Percentiles rank a stretch among this genome's conserved stretches.
Conservation (phyloP, 169 alveolate species). For the Cryptosporidium bovis region DNA sequence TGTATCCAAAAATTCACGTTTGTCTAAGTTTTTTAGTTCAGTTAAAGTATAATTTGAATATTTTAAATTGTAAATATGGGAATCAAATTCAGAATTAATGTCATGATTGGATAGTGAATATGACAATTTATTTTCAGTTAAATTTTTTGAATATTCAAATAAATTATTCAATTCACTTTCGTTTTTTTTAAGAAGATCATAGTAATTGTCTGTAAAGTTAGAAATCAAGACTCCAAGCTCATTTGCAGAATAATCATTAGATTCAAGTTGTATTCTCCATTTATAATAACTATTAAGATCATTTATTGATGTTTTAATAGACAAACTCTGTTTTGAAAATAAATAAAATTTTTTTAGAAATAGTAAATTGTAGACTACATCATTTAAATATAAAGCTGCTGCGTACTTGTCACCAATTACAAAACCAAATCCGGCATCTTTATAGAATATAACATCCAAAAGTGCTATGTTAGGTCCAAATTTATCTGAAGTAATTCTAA, state of each 20-base stretch:
- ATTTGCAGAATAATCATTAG: constrained; percentile 32
- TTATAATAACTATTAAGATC: constrained; percentile 19
- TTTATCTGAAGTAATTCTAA: not conserved
- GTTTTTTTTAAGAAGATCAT: not conserved
- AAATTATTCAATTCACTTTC: not conserved
- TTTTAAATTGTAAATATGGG: constrained; percentile 8
- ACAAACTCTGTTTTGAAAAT: constrained; percentile 1
- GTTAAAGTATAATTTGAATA: not conserved
- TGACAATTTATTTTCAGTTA: constrained; percentile 12
- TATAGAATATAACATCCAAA: constrained; percentile 20
- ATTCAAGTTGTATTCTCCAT: constrained; percentile 42
- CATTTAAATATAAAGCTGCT: constrained; percentile 30
- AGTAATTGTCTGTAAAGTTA: constrained; percentile 3
- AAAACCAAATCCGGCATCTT: not conserved
- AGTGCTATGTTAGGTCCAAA: constrained; percentile 55
- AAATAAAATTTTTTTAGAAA: constrained; percentile 1
- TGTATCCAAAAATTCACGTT: not conserved
- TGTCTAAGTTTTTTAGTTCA: not conserved
- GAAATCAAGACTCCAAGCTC: constrained; percentile 34
- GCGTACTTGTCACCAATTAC: not conserved
- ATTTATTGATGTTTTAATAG: constrained; percentile 15
- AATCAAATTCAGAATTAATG: constrained; percentile 28
- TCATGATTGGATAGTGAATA: not conserved
- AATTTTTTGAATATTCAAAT: not conserved
- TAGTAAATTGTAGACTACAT: constrained; percentile 8